Conservation (phyloP, 1,284 basidiomycete genomes). For the Irpex sp. region DNA sequence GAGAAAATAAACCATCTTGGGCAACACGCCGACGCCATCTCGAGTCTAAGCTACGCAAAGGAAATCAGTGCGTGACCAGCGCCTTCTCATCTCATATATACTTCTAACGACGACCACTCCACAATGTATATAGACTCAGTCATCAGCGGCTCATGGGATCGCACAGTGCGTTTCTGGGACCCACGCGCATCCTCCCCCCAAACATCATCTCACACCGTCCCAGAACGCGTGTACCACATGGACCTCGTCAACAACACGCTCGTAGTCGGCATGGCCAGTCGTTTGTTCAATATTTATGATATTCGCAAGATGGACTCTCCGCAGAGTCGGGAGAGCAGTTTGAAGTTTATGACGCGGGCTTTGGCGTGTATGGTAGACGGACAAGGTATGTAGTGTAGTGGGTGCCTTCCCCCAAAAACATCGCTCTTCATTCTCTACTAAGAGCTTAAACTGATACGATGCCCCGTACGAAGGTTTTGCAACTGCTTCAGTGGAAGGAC, state of each 20-base stretch:
- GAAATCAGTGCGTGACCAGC: constrained; percentile 46
- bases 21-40: constrained; percentile 64
- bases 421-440: too few species aligned
- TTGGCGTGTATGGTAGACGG: constrained; percentile 92
- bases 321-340: constrained; percentile 84
- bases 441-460: too few species aligned
- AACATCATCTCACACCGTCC: constrained; percentile 64
- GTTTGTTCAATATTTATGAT: constrained; percentile 86
- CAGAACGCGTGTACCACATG: constrained; percentile 83
- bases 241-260: constrained; percentile 72
- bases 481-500: constrained; percentile 90
- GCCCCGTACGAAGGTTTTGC: constrained; percentile 70
- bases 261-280: constrained; percentile 88
- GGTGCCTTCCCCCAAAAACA: too few species aligned
- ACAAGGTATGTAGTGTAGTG: constrained; percentile 55
- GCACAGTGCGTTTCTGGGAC: constrained; percentile 86
- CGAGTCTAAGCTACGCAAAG: constrained; percentile 55
- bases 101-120: neutral
- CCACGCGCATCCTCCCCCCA: constrained; percentile 57
- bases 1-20: constrained; percentile 65
- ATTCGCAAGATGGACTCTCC: constrained; percentile 72
- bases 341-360: constrained; percentile 94
- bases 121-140: constrained; percentile 52
- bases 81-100: neutral
- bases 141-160: constrained; percentile 90